phyloP scores from a whole-genome alignment of 2,329 filamentous ascomycete species.

The Exophiala dermatitidis region DNA sequence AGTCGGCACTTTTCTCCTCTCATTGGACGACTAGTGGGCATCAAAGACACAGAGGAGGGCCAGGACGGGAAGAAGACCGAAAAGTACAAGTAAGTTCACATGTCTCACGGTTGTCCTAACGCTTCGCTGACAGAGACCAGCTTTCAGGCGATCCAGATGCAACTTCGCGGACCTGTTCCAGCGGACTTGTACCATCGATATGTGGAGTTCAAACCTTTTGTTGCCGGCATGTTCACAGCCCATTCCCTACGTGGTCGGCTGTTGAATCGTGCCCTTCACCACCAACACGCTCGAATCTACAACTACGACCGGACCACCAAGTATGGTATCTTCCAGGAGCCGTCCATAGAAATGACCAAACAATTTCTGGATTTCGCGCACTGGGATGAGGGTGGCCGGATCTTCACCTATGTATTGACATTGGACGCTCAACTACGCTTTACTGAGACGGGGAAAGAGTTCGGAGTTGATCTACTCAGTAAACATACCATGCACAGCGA shows the following conservation, averaged over 20 bases:
- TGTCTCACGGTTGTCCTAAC: neutral
- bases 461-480: slow-evolving; percentile 83
- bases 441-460: slow-evolving; percentile 92
- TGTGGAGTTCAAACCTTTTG: slow-evolving; percentile 85
- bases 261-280: slow-evolving; percentile 76
- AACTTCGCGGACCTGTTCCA: slow-evolving; percentile 76
- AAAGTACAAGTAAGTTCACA: slow-evolving; percentile 64
- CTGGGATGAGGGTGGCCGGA: slow-evolving; percentile 73
- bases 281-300: slow-evolving; percentile 84
- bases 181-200: slow-evolving; percentile 78
- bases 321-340: slow-evolving; percentile 60
- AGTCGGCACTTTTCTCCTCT: slow-evolving; percentile 82
- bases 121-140: slow-evolving; percentile 38
- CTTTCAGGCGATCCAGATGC: slow-evolving; percentile 89
- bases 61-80: slow-evolving; percentile 50
- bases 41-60: slow-evolving; percentile 57
- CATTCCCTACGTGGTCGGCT: slow-evolving; percentile 71
- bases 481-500: slow-evolving; percentile 98
- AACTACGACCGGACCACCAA: slow-evolving; percentile 74
- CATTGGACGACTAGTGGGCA: slow-evolving; percentile 72
- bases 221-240: slow-evolving; percentile 78
- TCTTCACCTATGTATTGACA: slow-evolving; percentile 88
- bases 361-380: slow-evolving; percentile 82
- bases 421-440: slow-evolving; percentile 82
- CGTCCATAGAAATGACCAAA: slow-evolving; percentile 62